phyloP scores from a whole-genome alignment of 139 green algal species.

The Volvox africanus region DNA sequence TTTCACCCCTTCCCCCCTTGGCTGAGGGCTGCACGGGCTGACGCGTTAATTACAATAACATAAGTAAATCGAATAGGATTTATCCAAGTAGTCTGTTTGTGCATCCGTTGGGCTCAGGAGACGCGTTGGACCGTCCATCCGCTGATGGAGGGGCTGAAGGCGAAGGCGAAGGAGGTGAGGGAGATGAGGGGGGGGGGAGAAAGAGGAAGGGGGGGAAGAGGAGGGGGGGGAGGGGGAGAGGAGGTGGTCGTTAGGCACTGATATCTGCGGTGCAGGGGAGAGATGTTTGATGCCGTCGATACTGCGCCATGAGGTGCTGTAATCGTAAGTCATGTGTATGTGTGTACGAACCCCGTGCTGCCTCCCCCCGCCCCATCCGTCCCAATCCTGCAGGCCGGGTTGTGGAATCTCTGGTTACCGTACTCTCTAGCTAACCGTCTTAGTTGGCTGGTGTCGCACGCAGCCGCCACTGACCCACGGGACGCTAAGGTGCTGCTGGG shows the following conservation, averaged over 20 bases:
- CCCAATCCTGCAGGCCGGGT: constrained; percentile 59
- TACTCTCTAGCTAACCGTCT: constrained; percentile 45
- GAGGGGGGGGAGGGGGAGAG: neutral
- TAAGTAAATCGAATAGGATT: too few relatives aligned
- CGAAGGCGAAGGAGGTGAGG: constrained; percentile 60
- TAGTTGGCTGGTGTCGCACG: constrained; percentile 29
- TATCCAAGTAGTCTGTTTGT: too few relatives aligned
- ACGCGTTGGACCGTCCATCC: constrained; percentile 85
- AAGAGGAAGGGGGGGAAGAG: neutral
- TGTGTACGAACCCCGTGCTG: too few relatives aligned
- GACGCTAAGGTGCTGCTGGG: constrained; percentile 72
- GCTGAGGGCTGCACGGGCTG: too few relatives aligned
- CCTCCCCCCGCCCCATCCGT: neutral
- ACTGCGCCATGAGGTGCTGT: too few relatives aligned
- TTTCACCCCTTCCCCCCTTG: too few relatives aligned
- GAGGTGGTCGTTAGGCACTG: neutral
- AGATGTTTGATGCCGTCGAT: too few relatives aligned
- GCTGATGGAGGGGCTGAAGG: constrained; percentile 89
- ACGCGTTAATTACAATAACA: too few relatives aligned
- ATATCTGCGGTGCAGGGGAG: too few relatives aligned
- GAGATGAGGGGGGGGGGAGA: neutral
- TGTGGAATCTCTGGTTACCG: constrained; percentile 99
- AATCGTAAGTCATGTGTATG: too few relatives aligned
- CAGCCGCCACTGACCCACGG: neutral
- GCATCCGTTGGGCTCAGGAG: neutral